Evolutionary conservation across 2,329 filamentous ascomycete species (phyloP).

Genomic region (Aspergillus luchuensis): DNA sequence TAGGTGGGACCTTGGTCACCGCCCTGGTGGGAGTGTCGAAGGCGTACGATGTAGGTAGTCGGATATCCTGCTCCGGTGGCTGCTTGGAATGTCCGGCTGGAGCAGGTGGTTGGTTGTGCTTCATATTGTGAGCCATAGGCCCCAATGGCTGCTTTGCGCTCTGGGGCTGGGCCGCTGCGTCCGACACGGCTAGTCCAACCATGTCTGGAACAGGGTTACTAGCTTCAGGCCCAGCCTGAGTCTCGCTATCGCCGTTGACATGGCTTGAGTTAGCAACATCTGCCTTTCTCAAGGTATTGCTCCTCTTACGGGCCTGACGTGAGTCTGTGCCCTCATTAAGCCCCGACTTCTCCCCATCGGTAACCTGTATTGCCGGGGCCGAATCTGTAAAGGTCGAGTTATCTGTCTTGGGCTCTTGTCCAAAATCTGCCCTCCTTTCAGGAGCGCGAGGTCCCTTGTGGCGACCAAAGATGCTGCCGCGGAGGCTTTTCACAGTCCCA

Average conservation of each 20-base stretch:
- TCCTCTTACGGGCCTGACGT: slow-evolving; percentile 36
- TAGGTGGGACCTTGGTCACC: slow-evolving; percentile 52
- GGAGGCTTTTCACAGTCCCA: slow-evolving; percentile 69
- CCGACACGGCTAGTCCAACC: slow-evolving; percentile 35
- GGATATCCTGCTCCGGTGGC: slow-evolving; percentile 45
- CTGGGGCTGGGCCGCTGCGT: slow-evolving; percentile 22
- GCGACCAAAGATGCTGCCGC: slow-evolving; percentile 76
- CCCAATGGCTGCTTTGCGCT: slow-evolving; percentile 37
- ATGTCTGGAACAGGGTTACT: slow-evolving; percentile 17
- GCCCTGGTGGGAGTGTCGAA: slow-evolving; percentile 45
- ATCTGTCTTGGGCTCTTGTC: slow-evolving; percentile 25
- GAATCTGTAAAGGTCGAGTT: slow-evolving; percentile 40
- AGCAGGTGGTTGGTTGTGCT: slow-evolving; percentile 35
- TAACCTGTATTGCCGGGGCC: slow-evolving; percentile 76
- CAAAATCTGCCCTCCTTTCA: slow-evolving; percentile 49
- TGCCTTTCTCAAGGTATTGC: slow-evolving; percentile 33
- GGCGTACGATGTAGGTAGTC: slow-evolving; percentile 38
- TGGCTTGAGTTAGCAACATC: slow-evolving; percentile 28
- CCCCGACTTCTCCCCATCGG: slow-evolving; percentile 56
- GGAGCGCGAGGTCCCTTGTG: slow-evolving; percentile 51
- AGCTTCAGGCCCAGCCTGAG: slow-evolving; percentile 5
- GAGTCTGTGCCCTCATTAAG: slow-evolving; percentile 39
- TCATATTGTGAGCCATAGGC: slow-evolving; percentile 42
- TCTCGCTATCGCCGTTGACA: slow-evolving; percentile 24
- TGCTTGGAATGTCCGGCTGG: slow-evolving; percentile 46